Evolutionary conservation across 768 basidiomycete genomes (phyloP), one percentile per base, ranked within the genome.

Genomic region (Mycena chlorophos): DNA sequence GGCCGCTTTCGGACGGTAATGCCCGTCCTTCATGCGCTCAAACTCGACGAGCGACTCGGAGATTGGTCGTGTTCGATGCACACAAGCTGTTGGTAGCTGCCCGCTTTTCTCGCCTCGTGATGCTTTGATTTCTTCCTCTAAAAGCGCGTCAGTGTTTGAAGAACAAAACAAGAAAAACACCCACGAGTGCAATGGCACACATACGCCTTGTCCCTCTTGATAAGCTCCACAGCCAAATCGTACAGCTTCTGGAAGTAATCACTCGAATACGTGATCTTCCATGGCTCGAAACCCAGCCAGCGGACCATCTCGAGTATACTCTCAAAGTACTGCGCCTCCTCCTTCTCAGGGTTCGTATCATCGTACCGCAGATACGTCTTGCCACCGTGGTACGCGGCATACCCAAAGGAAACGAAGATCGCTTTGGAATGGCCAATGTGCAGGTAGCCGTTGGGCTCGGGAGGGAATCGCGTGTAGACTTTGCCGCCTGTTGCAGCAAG

Each of bases 211-310:
- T 91, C 94, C 25, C 91, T 79, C 69, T 85, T 86, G 59, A 94
- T 95, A 49, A 98, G 75, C 66, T 95, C 88, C 17, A 91, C 80
- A 1, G 95, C 97, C 27, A 98, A 79, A 5, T 87, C 87, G 64
- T 94, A 90, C 22, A 99, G 75, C 65, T 86, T 75, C 52, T 88
- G 82, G 69, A 99, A 99, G 73, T 99, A 91, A 71, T 98, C 96
- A 67, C 94, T 97, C 46, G 96, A 98, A 73, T 98, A 98, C 3
- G 97, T 98, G 78, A 99, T 94, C 72, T 92, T 92, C 91, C 91
- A 98, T 3, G 97, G 97, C 69, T 98, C 96, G 66, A 85, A 99
- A 1, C 97, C 97, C 19, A 99, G 79, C 97, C 97, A 99, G 60
- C 95, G 81, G 30, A 98, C 82, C 65, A 88, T 92, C 73, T 98